phyloP scores from a whole-genome alignment of 106 monocot species.

The Dioscorea alata region DNA sequence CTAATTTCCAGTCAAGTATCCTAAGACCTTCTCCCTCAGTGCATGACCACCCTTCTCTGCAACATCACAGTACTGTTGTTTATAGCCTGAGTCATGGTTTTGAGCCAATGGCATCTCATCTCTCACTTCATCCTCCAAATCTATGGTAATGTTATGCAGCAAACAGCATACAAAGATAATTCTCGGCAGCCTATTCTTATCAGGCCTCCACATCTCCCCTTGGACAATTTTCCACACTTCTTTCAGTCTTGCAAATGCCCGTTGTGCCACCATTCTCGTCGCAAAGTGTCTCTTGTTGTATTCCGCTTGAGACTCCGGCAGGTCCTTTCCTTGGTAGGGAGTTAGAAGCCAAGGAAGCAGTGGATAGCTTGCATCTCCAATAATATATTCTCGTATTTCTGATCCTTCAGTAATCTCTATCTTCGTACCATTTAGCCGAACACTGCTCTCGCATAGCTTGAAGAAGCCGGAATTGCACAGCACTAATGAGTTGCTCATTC shows the following conservation, averaged over 20 bases:
- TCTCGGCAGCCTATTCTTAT: slow-evolving; percentile 78
- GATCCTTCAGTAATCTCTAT: slow-evolving; percentile 24
- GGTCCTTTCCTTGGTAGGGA: slow-evolving; percentile 60
- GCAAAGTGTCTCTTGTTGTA: slow-evolving; percentile 66
- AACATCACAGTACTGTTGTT: slow-evolving; percentile 46
- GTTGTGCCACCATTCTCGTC: slow-evolving; percentile 61
- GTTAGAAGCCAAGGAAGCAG: slow-evolving; percentile 84
- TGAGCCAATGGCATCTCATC: slow-evolving; percentile 29
- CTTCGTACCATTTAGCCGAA: slow-evolving; percentile 38
- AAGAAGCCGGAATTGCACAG: slow-evolving; percentile 68
- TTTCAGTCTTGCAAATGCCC: slow-evolving; percentile 71
- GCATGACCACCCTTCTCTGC: slow-evolving; percentile 39
- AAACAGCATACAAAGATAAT: slow-evolving; percentile 87
- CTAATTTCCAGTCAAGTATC: slow-evolving; percentile 34
- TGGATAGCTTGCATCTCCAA: slow-evolving; percentile 65
- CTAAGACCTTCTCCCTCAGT: slow-evolving; percentile 44
- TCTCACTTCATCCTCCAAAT: slow-evolving; percentile 52
- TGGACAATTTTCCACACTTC: slow-evolving; percentile 78
- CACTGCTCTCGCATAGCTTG: slow-evolving; percentile 62
- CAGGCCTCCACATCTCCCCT: slow-evolving; percentile 96
- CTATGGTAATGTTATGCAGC: slow-evolving; percentile 81
- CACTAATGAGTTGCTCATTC: slow-evolving; percentile 52
- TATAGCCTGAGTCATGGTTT: slow-evolving; percentile 56
- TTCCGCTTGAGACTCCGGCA: slow-evolving; percentile 29
- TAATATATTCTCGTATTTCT: slow-evolving; percentile 66